Percentiles rank a stretch among this genome's conserved stretches.
Conservation (phyloP, 2,329 filamentous ascomycete species). For the Helotiales sp. region DNA sequence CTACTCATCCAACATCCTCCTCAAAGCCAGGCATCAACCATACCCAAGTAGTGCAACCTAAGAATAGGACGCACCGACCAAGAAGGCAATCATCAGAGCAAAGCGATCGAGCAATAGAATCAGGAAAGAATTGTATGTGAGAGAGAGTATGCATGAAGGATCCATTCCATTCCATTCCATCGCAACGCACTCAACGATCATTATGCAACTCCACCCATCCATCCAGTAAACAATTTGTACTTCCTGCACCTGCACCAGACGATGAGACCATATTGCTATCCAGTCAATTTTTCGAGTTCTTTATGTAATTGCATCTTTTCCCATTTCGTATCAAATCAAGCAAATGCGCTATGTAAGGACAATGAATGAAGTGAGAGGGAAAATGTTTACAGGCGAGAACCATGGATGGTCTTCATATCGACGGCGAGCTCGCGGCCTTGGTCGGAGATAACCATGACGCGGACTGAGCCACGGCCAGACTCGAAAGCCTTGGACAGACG, state of each 20-base stretch:
- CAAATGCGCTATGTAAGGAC: constrained; percentile 11
- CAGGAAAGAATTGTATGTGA: not conserved
- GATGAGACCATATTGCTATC: not conserved
- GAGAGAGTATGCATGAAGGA: not conserved
- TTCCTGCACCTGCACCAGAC: constrained; percentile 1
- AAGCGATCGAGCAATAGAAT: not conserved
- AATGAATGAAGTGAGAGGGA: constrained; percentile 5
- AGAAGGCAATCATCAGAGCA: not conserved
- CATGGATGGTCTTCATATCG: constrained; percentile 98
- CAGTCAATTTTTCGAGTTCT: not conserved
- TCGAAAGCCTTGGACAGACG: constrained; percentile 84
- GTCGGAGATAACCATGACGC: constrained; percentile 94
- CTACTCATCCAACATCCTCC: not conserved
- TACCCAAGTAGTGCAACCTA: not conserved
- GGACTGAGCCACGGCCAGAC: constrained; percentile 88
- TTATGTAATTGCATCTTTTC: not conserved
- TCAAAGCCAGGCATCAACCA: constrained; percentile 2
- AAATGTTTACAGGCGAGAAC: constrained; percentile 55
- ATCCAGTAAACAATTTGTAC: constrained; percentile 1
- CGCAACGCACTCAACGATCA: too few species aligned
- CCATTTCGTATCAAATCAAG: not conserved
- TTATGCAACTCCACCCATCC: constrained; percentile 2
- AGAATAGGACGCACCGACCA: not conserved
- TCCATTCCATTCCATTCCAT: not conserved
- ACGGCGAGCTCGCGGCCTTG: constrained; percentile 91